phyloP scores from a whole-genome alignment of 495 filamentous ascomycete species.

The Xanthoparmelia taractica region DNA sequence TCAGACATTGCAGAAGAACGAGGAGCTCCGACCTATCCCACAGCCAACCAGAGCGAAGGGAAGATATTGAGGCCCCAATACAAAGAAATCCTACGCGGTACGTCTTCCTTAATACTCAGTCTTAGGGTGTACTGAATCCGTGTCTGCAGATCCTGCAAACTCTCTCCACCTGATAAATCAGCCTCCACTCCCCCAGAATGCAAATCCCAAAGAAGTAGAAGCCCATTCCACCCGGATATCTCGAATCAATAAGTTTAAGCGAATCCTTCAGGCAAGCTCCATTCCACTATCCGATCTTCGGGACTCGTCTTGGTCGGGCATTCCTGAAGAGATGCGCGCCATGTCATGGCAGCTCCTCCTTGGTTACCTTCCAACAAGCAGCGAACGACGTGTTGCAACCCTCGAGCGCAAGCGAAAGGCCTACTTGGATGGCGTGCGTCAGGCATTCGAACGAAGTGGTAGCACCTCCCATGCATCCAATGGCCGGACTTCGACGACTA shows the following conservation, averaged over 20 bases:
- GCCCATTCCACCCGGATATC: conserved; percentile 80
- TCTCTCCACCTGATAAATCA: conserved; percentile 90
- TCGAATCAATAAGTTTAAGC: conserved; percentile 98
- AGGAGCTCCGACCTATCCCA: conserved; percentile 79
- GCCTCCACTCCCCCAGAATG: conserved; percentile 63
- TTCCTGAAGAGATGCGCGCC: conserved; percentile 88
- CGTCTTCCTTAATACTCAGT: conserved; percentile 14
- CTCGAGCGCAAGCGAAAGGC: conserved; percentile 94
- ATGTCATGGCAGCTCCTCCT: conserved; percentile 98
- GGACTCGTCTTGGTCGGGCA: conserved; percentile 81
- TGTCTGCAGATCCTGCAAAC: conserved; percentile 73
- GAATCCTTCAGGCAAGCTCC: conserved; percentile 80
- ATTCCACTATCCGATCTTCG: conserved; percentile 79
- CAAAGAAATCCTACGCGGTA: conserved; percentile 83
- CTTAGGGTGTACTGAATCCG: conserved; percentile 13
- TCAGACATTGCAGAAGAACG: conserved; percentile 87
- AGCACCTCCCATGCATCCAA: conserved; percentile 28
- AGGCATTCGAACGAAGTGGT: conserved; percentile 77
- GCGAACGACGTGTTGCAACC: conserved; percentile 80
- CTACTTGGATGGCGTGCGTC: conserved; percentile 89
- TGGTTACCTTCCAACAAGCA: conserved; percentile 90
- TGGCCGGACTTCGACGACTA: conserved; percentile 33
- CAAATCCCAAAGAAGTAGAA: conserved; percentile 76
- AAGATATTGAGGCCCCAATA: conserved; percentile 96
- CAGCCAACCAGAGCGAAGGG: conserved; percentile 75